Percentiles rank a stretch among this genome's conserved stretches.
Conservation (phyloP, 2,329 filamentous ascomycete genomes). For the Phyllosticta citriasiana region DNA sequence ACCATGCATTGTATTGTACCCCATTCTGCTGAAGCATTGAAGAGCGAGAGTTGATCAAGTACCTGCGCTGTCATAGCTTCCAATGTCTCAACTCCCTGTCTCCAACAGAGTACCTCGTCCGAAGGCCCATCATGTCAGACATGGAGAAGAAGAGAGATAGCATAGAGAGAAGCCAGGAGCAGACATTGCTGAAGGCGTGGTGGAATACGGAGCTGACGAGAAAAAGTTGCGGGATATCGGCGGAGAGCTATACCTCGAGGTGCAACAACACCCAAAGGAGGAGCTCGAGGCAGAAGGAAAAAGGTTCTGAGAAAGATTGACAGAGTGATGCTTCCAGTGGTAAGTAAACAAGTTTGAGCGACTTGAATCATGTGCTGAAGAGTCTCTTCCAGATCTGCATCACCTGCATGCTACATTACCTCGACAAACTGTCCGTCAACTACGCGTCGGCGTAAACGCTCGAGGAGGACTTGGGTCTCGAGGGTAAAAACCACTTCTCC, state of each 20-base stretch:
- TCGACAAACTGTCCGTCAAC: conserved; percentile 34
- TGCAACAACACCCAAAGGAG: conserved; percentile 32
- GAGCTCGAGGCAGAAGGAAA: conserved; percentile 35
- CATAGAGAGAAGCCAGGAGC: not conserved
- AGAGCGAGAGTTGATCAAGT: not conserved
- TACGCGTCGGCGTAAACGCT: conserved; percentile 30
- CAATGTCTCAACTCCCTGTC: not conserved
- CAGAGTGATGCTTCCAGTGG: conserved; percentile 39
- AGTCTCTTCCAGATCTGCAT: conserved; percentile 21
- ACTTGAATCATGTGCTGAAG: not conserved
- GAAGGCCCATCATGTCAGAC: not conserved
- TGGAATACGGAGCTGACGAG: not conserved
- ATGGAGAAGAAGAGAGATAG: conserved; percentile 5
- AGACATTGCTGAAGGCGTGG: conserved; percentile 1
- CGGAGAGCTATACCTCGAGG: conserved; percentile 36
- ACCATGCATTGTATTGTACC: not conserved
- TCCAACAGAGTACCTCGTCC: too few relatives aligned
- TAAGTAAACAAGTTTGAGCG: conserved; percentile 13
- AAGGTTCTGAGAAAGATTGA: conserved; percentile 36
- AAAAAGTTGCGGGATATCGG: conserved; percentile 32
- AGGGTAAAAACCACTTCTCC: not conserved
- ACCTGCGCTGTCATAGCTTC: not conserved
- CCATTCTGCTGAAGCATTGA: not conserved
- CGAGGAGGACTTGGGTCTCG: conserved; percentile 22
- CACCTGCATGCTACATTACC: conserved; percentile 39